These are phyloP conservation scores for Beta macrorhiza DNA, from an alignment of 179 eudicot species.

Conservation along the genomic window DNA sequence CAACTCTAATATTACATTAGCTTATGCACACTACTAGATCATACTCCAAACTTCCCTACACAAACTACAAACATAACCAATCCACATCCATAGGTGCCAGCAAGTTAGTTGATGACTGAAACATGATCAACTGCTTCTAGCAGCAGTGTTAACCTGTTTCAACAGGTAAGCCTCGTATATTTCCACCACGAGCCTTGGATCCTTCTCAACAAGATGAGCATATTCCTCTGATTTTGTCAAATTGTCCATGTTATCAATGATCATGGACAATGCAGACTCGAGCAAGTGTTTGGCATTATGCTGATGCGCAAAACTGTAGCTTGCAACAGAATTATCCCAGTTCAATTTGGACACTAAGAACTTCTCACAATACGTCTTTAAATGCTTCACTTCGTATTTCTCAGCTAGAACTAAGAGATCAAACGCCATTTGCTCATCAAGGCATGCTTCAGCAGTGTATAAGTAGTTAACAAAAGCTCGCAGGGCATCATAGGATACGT, in stretches of 20 bases:
- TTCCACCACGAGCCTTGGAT: conserved; percentile 67
- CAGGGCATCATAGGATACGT: conserved; percentile 69
- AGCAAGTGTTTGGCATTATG: conserved; percentile 63
- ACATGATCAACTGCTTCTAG: conserved; percentile 24
- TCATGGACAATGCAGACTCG: conserved; percentile 59
- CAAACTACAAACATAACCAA: background rate
- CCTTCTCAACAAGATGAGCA: conserved; percentile 69
- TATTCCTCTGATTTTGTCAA: conserved; percentile 64
- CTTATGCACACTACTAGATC: background rate
- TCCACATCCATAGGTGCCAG: background rate
- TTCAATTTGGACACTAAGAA: conserved; percentile 64
- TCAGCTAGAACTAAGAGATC: conserved; percentile 75
- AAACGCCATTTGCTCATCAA: conserved; percentile 73
- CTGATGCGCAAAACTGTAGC: conserved; percentile 69
- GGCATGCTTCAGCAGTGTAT: conserved; percentile 76
- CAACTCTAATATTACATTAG: background rate
- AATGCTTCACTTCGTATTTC: conserved; percentile 75
- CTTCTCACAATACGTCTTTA: conserved; percentile 73
- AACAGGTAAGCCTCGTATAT: conserved; percentile 75
- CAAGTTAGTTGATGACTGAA: background rate
- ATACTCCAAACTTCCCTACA: background rate
- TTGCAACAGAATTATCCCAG: conserved; percentile 64
- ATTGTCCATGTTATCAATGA: conserved; percentile 70
- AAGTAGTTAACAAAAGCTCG: conserved; percentile 66
- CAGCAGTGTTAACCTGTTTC: conserved; percentile 74